A percentile compares a stretch with the other conserved stretches of the same genome.
Conservation (phyloP, 441 rosid species). For the Kokia cookei region DNA sequence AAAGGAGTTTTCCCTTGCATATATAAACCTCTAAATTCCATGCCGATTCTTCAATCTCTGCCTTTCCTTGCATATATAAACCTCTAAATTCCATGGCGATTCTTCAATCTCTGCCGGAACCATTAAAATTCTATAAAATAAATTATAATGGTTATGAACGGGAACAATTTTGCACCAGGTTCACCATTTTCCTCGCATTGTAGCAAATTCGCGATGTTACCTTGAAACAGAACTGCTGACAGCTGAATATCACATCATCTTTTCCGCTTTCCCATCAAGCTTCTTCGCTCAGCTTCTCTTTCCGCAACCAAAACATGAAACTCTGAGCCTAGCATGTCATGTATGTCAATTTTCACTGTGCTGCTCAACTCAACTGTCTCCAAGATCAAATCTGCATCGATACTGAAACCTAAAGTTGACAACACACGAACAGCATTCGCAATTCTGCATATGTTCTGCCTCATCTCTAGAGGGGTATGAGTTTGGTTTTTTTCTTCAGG, state of each 20-base stretch:
- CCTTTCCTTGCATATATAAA: neutral
- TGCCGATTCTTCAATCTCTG: neutral
- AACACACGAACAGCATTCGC: constrained; percentile 74
- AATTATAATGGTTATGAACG: neutral
- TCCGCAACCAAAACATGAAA: constrained; percentile 83
- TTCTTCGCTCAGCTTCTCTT: constrained; percentile 71
- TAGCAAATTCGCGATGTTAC: neutral
- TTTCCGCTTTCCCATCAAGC: constrained; percentile 37
- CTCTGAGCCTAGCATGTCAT: constrained; percentile 82
- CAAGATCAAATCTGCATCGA: constrained; percentile 53
- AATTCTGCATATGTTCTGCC: constrained; percentile 64
- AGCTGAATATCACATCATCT: constrained; percentile 16
- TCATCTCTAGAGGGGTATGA: constrained; percentile 39
- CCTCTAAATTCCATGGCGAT: neutral
- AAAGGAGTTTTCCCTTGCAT: too few relatives aligned
- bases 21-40: neutral
- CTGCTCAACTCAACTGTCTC: constrained; percentile 55
- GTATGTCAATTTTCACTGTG: constrained; percentile 37
- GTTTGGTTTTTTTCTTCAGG: constrained; percentile 27
- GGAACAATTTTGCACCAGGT: neutral
- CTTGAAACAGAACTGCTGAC: neutral
- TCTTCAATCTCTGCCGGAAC: neutral
- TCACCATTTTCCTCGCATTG: neutral
- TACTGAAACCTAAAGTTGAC: constrained; percentile 66
- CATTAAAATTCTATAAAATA: neutral